Base-by-base conservation (phyloP, 2,329 filamentous ascomycete genomes). In the Cadophora sp. region DNA sequence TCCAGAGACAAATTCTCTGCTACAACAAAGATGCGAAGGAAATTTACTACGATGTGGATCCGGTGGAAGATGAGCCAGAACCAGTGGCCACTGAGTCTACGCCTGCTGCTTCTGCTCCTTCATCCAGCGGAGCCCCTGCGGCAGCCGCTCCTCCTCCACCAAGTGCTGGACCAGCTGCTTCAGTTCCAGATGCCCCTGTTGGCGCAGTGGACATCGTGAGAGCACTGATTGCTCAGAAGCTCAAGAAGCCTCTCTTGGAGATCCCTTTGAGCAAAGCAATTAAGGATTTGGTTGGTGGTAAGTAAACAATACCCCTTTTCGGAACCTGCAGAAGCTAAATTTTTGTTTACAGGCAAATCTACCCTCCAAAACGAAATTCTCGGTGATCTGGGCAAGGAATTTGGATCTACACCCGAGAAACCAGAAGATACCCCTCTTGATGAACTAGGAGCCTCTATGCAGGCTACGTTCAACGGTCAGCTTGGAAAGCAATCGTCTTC, bases 1-100 rank as follows among this genome's bases (percentile, higher is more conserved):
- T 98, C 53, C 94, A 97, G 83, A 90, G 96, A 80, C 95, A 98
- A 81, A 97, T 99, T 79, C 88, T 99, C 67, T 98, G 96, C 86
- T 99, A 98, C 85, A 98, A 97, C 86, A 99, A 99, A 82, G 96
- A 99, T 79, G 92, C 94, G 66, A 98, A 97, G 81, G 96, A 99
- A 81, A 99, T 99, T 73, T 99, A 99, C 85, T 99, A 99, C 82
- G 95, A 97, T 79, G 94, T 97, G 55, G 96, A 99, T 78, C 96
- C 96, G 0, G 85, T 97, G 34, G 93, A 97, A 77, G 96, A 99
- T 67, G 96, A 98, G 81, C 87, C 91, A 58, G 91, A 91, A 77
- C 83, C 90, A 70, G 79, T 86, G 64, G 79, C 83, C 26, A 77
- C 79, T 59, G 74, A 80, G 60, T 73, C 79, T 56, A 74, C 83